A percentile compares a stretch with the other conserved stretches of the same genome.
These are phyloP conservation scores for Ophiocordyceps australis DNA, from an alignment of 2,329 filamentous ascomycete species.

Conservation along the genomic window DNA sequence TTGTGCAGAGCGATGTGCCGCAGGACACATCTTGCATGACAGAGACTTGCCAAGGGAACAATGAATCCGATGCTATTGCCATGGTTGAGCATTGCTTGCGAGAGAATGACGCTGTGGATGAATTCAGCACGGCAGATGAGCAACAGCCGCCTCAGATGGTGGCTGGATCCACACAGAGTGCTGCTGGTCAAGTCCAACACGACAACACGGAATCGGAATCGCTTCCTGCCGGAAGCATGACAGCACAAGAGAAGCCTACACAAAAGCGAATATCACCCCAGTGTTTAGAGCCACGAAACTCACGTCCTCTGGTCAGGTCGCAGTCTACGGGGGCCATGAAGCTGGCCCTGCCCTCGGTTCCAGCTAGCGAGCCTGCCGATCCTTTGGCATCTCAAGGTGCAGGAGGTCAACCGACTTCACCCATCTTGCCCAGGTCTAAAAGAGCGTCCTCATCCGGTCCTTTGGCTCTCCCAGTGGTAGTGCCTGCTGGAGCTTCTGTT, in stretches of 20 bases:
- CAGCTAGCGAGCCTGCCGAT: conserved; percentile 30
- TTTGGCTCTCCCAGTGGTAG: conserved; percentile 16
- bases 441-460: conserved; percentile 17
- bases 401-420: too few relatives aligned
- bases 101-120: too few relatives aligned
- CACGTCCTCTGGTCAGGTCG: conserved; percentile 13
- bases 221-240: background rate
- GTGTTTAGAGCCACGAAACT: conserved; percentile 4
- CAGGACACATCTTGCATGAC: too few relatives aligned
- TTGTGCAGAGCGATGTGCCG: background rate
- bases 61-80: too few relatives aligned
- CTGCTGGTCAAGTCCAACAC: background rate
- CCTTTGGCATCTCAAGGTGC: too few relatives aligned
- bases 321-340: conserved; percentile 15
- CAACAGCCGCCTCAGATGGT: too few relatives aligned
- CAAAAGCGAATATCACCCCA: conserved; percentile 1
- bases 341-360: conserved; percentile 15
- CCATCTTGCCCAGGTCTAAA: conserved; percentile 16
- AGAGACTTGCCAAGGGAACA: too few relatives aligned
- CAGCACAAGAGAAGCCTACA: too few relatives aligned
- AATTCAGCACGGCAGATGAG: too few relatives aligned
- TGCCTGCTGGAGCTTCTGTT: too few relatives aligned
- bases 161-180: too few relatives aligned
- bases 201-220: background rate
- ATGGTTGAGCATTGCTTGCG: too few relatives aligned